Base-by-base conservation (phyloP, 306 rosid species). In the Crotalaria pallida region DNA sequence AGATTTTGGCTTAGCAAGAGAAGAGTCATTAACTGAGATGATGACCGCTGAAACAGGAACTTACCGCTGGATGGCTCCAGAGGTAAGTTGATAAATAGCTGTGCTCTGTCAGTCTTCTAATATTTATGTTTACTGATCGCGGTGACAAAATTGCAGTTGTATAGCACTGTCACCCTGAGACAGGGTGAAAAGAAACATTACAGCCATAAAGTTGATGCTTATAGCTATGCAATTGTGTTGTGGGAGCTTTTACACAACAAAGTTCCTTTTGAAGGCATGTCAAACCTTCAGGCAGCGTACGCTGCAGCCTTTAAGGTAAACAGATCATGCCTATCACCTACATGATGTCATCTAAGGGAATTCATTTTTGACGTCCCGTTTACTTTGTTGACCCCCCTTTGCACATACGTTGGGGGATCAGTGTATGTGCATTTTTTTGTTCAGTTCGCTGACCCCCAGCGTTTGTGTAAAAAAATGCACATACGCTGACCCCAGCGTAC, bases 61-160 rank as follows among this genome's bases (percentile, higher is more conserved):
- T 0, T 93, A 93, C 82, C 97, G 97, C 64, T 93, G 98, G 98
- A 90, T 93, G 98, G 98, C 97, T 40, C 96, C 98, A 2, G 98
- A 93, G 97, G 98, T 93, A 83, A 21, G 6, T 24, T 31, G 56
- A 50, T 18, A 51, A 78, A 75, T 67, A 26, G 13, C 40, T 66
- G 34, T 47, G 58, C 70, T 60, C 53, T 60, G 31, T 74, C 12
- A 65, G 17, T 64, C 43, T 15, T 9, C 3, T 67, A 66, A 29
- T 60, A 62, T 73, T 36, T 65, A 51, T 49, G 26, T 24, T 17
- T 27, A 65, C 52, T 75, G 56, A 72, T 51, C 65, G 50, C 72
- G 56, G 45, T 70, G 51, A 51, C 52, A 59, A 65, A 81, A 60
- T 40, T 80, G 79, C 86, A 88, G 96, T 80, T 93, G 86, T 90